These are phyloP conservation scores for Aspergillus thermomutatus DNA, from an alignment of 2,329 filamentous ascomycete genomes.

Conservation along the genomic window DNA sequence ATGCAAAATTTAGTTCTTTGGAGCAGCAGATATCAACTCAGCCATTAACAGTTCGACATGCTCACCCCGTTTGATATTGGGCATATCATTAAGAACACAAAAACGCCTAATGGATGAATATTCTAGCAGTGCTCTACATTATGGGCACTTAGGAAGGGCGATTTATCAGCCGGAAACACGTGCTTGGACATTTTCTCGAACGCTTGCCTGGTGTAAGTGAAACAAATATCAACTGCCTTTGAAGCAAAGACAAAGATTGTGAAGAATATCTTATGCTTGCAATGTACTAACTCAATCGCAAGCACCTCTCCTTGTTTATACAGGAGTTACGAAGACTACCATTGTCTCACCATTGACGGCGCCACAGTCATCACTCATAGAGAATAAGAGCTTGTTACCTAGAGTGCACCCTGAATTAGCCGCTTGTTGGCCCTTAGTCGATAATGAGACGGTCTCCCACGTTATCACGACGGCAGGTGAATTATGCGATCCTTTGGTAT, in stretches of 20 bases:
- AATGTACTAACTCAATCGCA: neutral
- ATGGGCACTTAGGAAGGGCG: conserved; percentile 55
- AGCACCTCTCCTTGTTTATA: conserved; percentile 27
- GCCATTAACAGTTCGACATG: conserved; percentile 25
- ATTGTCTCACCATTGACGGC: conserved; percentile 21
- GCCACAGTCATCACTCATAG: conserved; percentile 12
- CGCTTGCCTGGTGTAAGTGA: conserved; percentile 26
- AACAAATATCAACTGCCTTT: neutral
- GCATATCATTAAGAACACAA: conserved; percentile 27
- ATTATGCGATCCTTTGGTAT: conserved; percentile 34
- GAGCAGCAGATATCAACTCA: neutral
- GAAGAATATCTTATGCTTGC: neutral
- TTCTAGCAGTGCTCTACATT: conserved; percentile 49
- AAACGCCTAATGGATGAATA: conserved; percentile 57
- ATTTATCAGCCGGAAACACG: conserved; percentile 48
- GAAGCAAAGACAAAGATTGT: neutral
- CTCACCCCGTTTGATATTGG: conserved; percentile 19
- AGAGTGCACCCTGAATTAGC: conserved; percentile 35
- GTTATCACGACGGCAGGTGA: conserved; percentile 25
- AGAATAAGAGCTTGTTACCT: conserved; percentile 23
- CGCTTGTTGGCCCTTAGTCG: conserved; percentile 28
- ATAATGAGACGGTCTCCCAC: conserved; percentile 32
- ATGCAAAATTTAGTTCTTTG: neutral
- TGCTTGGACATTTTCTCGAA: conserved; percentile 49
- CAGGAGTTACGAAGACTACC: conserved; percentile 27